A percentile compares a stretch with the other conserved stretches of the same genome.
Conservation (phyloP, 2,329 filamentous ascomycete genomes). For the Beauveria sp. region DNA sequence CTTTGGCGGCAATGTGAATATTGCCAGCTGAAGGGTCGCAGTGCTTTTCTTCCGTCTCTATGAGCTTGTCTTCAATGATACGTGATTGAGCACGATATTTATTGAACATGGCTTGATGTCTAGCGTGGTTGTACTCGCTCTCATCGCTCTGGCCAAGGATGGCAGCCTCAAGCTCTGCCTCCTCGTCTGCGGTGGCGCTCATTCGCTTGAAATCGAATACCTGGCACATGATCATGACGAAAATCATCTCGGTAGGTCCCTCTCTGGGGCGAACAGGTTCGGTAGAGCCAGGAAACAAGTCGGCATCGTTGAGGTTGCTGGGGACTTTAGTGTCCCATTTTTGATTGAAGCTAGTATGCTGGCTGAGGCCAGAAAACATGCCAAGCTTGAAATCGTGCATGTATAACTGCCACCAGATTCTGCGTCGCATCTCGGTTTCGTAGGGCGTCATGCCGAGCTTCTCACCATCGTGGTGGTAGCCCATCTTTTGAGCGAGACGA, state of each 20-base stretch:
- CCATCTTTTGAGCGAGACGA: constrained; percentile 60
- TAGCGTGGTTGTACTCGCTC: constrained; percentile 20
- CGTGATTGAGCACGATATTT: constrained; percentile 35
- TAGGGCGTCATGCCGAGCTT: constrained; percentile 50
- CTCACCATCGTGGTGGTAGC: constrained; percentile 56
- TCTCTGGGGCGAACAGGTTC: constrained; percentile 44
- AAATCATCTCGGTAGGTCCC: constrained; percentile 55
- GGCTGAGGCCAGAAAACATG: constrained; percentile 48
- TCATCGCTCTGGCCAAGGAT: constrained; percentile 37
- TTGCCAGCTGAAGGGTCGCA: constrained; percentile 45
- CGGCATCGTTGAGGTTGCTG: constrained; percentile 51
- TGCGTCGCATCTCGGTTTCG: constrained; percentile 59
- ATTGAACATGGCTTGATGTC: constrained; percentile 27
- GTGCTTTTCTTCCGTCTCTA: constrained; percentile 40
- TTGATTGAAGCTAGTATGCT: constrained; percentile 36
- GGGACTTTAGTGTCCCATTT: constrained; percentile 50
- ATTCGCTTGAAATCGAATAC: constrained; percentile 37
- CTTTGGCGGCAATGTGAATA: constrained; percentile 43
- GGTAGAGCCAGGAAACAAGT: constrained; percentile 46
- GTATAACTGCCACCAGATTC: constrained; percentile 60
- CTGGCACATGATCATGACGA: constrained; percentile 43
- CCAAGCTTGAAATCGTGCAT: constrained; percentile 51
- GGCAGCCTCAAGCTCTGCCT: constrained; percentile 40
- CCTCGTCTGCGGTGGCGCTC: constrained; percentile 28
- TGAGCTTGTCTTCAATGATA: constrained; percentile 35